These are phyloP conservation scores for Periconia sp. DNA, from an alignment of 2,329 filamentous ascomycete genomes.

Conservation along the genomic window DNA sequence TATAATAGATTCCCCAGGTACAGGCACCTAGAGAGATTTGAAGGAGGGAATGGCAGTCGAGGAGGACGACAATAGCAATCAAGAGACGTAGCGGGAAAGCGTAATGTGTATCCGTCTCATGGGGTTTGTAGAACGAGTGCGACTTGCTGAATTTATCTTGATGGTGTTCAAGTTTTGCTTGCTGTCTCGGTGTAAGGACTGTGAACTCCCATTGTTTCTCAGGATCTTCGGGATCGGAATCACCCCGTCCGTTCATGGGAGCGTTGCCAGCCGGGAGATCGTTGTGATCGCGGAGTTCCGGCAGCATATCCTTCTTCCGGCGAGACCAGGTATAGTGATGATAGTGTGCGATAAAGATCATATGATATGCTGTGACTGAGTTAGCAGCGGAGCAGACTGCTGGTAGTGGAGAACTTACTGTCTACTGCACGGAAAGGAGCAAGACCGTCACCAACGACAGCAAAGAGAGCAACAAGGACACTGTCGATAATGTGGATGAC, in stretches of 20 bases:
- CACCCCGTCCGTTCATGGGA: constrained; percentile 50
- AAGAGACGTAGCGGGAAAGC: constrained; percentile 78
- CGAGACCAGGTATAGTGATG: constrained; percentile 69
- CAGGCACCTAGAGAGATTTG: constrained; percentile 80
- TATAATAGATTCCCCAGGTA: constrained; percentile 80
- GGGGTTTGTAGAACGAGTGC: constrained; percentile 88
- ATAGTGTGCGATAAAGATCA: constrained; percentile 81
- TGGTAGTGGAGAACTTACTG: no score
- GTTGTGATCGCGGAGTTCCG: constrained; percentile 70
- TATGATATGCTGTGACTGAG: no score
- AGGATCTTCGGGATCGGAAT: constrained; percentile 40
- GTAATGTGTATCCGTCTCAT: constrained; percentile 82
- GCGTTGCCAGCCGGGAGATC: constrained; percentile 63
- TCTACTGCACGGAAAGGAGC: constrained; percentile 78
- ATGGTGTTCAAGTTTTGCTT: constrained; percentile 74
- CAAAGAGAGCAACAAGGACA: constrained; percentile 67
- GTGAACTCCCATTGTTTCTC: constrained; percentile 57
- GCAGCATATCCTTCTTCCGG: constrained; percentile 66
- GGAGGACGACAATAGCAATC: constrained; percentile 76
- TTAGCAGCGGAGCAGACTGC: no score
- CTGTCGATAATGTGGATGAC: constrained; percentile 63
- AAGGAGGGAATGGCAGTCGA: constrained; percentile 79
- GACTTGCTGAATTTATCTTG: constrained; percentile 80
- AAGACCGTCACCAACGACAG: constrained; percentile 66
- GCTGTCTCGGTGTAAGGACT: constrained; percentile 69